These are phyloP conservation scores for Cornus controversa DNA, from an alignment of 148 eudicot genomes.

Conservation along the genomic window DNA sequence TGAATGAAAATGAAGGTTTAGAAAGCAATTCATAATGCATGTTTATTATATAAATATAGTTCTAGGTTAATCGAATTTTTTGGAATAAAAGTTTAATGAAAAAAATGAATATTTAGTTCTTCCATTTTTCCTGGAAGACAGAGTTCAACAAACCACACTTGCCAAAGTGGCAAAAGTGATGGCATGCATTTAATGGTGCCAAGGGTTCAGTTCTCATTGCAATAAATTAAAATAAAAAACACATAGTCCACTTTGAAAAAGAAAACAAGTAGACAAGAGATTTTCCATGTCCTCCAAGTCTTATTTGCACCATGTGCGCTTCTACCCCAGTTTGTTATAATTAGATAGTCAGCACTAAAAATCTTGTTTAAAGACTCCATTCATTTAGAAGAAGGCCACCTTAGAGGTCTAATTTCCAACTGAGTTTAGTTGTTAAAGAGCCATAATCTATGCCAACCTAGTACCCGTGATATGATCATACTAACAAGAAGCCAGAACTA, in stretches of 20 bases:
- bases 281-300: neutral
- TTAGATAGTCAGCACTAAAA: neutral
- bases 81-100: neutral
- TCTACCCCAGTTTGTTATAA: neutral
- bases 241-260: slow-evolving; percentile 2
- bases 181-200: neutral
- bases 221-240: neutral
- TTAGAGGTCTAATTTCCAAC: too few relatives aligned
- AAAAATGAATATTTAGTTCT: neutral
- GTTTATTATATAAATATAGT: neutral
- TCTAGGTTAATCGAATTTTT: neutral
- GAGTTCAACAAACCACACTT: neutral
- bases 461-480: too few relatives aligned
- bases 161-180: neutral
- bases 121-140: neutral
- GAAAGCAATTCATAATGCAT: slow-evolving; percentile 7
- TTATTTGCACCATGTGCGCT: neutral
- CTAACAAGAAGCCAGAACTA: too few relatives aligned
- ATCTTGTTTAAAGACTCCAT: neutral
- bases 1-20: slow-evolving; percentile 53
- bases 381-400: too few relatives aligned
- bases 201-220: too few relatives aligned
- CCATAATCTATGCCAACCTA: too few relatives aligned
- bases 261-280: slow-evolving; percentile 12
- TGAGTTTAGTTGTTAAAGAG: too few relatives aligned